phyloP scores from a whole-genome alignment of 495 filamentous ascomycete species.

The Xylaria bambusicola region DNA sequence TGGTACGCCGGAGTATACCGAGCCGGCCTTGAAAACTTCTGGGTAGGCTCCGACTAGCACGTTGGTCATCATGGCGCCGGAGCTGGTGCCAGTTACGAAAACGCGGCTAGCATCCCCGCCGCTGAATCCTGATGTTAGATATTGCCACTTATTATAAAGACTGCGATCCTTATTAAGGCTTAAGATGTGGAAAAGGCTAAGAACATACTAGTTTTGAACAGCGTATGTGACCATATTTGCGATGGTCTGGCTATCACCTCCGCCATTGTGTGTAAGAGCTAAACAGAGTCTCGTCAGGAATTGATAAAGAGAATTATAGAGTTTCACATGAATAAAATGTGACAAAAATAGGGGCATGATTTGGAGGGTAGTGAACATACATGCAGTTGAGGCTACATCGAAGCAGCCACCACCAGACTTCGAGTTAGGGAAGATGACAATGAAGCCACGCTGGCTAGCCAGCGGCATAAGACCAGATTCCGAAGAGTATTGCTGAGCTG shows the following conservation, averaged over 20 bases:
- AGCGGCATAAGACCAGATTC: slow-evolving; percentile 45
- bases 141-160: not conserved
- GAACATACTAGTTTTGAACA: slow-evolving; percentile 41
- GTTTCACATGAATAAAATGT: not conserved
- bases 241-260: slow-evolving; percentile 59
- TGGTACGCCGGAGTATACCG: slow-evolving; percentile 53
- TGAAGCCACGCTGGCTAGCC: slow-evolving; percentile 27
- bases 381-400: slow-evolving; percentile 35
- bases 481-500: slow-evolving; percentile 50
- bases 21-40: slow-evolving; percentile 53
- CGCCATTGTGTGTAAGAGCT: slow-evolving; percentile 56
- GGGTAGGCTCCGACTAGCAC: slow-evolving; percentile 52
- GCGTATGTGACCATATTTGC: slow-evolving; percentile 61
- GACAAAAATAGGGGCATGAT: not conserved
- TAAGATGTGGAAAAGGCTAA: not conserved
- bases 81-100: slow-evolving; percentile 54
- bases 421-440: slow-evolving; percentile 42
- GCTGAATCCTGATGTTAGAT: not conserved
- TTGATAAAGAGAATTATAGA: not conserved
- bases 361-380: slow-evolving; percentile 16
- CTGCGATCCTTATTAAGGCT: not conserved
- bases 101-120: slow-evolving; percentile 49
- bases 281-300: not conserved
- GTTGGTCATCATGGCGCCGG: slow-evolving; percentile 62
- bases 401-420: slow-evolving; percentile 36